phyloP scores from a whole-genome alignment of 2,329 filamentous ascomycete species.

The Hirsutella minnesotensis region DNA sequence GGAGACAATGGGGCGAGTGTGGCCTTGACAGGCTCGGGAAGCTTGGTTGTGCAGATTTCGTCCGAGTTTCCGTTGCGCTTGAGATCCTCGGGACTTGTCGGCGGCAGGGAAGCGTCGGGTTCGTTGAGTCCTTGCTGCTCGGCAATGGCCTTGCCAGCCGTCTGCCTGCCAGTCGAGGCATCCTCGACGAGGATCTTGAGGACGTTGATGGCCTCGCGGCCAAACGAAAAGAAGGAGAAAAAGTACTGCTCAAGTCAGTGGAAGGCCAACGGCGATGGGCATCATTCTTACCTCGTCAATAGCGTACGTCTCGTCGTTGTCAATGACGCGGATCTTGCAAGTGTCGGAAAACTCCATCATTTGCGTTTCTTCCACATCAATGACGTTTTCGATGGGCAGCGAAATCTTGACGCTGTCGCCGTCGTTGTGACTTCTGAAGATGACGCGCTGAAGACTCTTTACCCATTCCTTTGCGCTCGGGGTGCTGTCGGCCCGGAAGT shows the following conservation, averaged over 20 bases:
- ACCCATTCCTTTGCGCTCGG: conserved; percentile 94
- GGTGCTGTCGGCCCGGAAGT: conserved; percentile 79
- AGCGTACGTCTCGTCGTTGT: conserved; percentile 87
- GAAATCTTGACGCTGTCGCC: conserved; percentile 96
- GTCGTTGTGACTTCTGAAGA: conserved; percentile 91
- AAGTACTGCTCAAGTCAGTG: conserved; percentile 55
- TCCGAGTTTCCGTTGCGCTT: conserved; percentile 15
- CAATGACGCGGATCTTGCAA: conserved; percentile 83
- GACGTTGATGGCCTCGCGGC: conserved; percentile 70
- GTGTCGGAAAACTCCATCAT: conserved; percentile 90
- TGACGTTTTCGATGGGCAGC: conserved; percentile 73
- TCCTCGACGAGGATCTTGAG: conserved; percentile 63
- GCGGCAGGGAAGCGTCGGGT: conserved; percentile 8
- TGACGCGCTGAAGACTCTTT: conserved; percentile 82
- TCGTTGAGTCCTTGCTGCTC: conserved; percentile 5
- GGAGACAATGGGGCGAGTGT: conserved; percentile 45
- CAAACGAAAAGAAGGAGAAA: conserved; percentile 87
- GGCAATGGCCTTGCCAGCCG: conserved; percentile 10
- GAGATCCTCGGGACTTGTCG: conserved; percentile 12
- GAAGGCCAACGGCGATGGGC: not conserved
- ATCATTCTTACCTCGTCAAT: conserved; percentile 66
- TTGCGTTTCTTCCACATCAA: conserved; percentile 85
- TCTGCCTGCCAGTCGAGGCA: conserved; percentile 30
- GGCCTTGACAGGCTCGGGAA: conserved; percentile 48
- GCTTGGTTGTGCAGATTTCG: conserved; percentile 24